phyloP scores from a whole-genome alignment of 2,329 filamentous ascomycete species.

The Lachnellula cervina region DNA sequence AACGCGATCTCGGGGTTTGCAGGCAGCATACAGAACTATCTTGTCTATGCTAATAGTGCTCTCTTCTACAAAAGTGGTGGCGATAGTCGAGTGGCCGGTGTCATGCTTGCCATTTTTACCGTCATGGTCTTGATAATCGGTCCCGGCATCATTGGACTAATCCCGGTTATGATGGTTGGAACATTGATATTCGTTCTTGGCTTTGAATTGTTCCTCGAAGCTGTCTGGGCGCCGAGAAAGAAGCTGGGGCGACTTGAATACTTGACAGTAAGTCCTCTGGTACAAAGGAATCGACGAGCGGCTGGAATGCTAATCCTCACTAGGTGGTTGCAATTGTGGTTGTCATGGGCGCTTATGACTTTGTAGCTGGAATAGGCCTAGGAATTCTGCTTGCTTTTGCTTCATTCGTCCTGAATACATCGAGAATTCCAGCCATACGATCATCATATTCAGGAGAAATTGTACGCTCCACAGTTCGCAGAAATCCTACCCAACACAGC shows the following conservation, averaged over 20 bases:
- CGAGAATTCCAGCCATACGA: constrained; percentile 80
- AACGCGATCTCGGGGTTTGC: constrained; percentile 83
- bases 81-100: constrained; percentile 77
- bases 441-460: constrained; percentile 87
- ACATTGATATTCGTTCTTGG: constrained; percentile 92
- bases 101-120: constrained; percentile 77
- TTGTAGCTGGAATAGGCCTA: constrained; percentile 87
- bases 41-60: constrained; percentile 97
- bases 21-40: constrained; percentile 92
- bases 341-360: constrained; percentile 96
- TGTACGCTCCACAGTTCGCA: constrained; percentile 85
- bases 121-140: constrained; percentile 79
- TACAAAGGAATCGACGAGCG: neutral
- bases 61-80: constrained; percentile 93
- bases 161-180: constrained; percentile 95
- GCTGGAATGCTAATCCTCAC: no score
- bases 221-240: constrained; percentile 80
- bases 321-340: constrained; percentile 80
- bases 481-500: constrained; percentile 82
- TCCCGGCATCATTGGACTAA: constrained; percentile 84
- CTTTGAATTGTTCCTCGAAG: constrained; percentile 86
- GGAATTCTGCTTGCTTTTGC: constrained; percentile 90
- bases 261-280: constrained; percentile 57
- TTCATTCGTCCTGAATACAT: constrained; percentile 87
- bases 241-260: constrained; percentile 87